Evolutionary conservation across 208 protist species (phyloP).

Genomic region (Leishmania mexicana): DNA sequence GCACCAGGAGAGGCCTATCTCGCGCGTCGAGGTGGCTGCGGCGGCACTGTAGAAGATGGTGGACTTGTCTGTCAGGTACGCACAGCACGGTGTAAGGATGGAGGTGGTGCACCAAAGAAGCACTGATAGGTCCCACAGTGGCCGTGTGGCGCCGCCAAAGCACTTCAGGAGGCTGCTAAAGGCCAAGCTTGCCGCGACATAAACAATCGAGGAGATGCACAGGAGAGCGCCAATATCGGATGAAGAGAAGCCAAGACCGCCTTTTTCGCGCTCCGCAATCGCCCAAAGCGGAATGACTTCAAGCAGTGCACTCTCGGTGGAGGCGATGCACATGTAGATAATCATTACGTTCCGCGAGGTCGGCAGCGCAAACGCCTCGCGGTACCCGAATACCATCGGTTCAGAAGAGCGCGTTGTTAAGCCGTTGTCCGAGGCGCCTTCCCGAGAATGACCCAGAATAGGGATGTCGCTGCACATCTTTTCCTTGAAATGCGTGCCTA

Average conservation of each 20-base stretch:
- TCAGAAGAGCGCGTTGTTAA: not conserved
- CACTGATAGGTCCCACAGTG: slow-evolving; percentile 32
- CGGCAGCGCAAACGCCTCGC: slow-evolving; percentile 39
- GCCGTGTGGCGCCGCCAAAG: slow-evolving; percentile 25
- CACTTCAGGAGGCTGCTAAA: slow-evolving; percentile 37
- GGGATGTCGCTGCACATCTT: not conserved
- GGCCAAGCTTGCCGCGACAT: slow-evolving; percentile 45
- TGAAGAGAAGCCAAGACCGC: slow-evolving; percentile 44
- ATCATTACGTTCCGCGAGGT: slow-evolving; percentile 48
- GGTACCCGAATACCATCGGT: slow-evolving; percentile 49
- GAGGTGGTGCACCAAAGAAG: slow-evolving; percentile 33
- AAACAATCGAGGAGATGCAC: slow-evolving; percentile 48
- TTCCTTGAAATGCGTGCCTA: not conserved
- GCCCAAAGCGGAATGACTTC: slow-evolving; percentile 67
- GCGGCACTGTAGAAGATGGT: slow-evolving; percentile 34
- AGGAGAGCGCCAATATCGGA: slow-evolving; percentile 52
- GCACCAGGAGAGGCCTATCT: slow-evolving; percentile 55
- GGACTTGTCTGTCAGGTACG: slow-evolving; percentile 22
- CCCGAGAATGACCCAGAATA: not conserved
- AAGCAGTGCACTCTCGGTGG: slow-evolving; percentile 46
- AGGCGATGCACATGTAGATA: slow-evolving; percentile 66
- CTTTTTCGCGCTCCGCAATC: slow-evolving; percentile 47
- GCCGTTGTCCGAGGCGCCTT: not conserved
- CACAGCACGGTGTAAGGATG: slow-evolving; percentile 35
- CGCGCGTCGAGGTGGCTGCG: slow-evolving; percentile 32